phyloP scores from a whole-genome alignment of 352 stramenopile species.

The Phytophthora aleatoria region DNA sequence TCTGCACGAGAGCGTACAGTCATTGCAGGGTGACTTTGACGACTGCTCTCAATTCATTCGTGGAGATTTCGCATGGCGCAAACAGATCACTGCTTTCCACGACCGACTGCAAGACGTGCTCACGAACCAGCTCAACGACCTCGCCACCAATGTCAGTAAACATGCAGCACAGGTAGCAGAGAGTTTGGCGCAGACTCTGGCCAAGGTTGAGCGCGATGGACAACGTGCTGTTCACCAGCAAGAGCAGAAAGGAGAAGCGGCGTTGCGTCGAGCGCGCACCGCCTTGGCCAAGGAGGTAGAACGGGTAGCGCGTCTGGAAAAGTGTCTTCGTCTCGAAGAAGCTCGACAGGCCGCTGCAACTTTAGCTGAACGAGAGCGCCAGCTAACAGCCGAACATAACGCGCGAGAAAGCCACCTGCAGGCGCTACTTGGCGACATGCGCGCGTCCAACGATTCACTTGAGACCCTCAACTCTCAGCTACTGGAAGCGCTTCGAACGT shows the following conservation, averaged over 20 bases:
- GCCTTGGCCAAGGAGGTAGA: conserved; percentile 72
- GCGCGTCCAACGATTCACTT: conserved; percentile 49
- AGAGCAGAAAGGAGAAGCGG: conserved; percentile 53
- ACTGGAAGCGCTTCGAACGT: conserved; percentile 49
- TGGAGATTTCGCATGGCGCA: conserved; percentile 66
- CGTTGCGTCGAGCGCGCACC: conserved; percentile 51
- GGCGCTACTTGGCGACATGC: conserved; percentile 53
- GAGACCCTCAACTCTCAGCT: conserved; percentile 61
- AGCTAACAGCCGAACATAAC: conserved; percentile 48
- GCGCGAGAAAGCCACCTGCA: conserved; percentile 52
- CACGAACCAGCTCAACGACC: conserved; percentile 18
- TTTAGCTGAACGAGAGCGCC: conserved; percentile 49
- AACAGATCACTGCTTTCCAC: conserved; percentile 54
- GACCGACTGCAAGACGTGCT: conserved; percentile 54
- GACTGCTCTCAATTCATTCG: conserved; percentile 61
- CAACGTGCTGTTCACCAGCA: conserved; percentile 48
- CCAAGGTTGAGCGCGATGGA: conserved; percentile 34
- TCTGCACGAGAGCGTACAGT: conserved; percentile 38
- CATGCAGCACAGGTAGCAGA: conserved; percentile 40
- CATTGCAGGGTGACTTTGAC: conserved; percentile 58
- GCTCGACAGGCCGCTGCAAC: conserved; percentile 51
- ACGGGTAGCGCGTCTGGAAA: conserved; percentile 58
- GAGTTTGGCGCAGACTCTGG: conserved; percentile 47
- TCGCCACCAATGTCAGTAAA: conserved; percentile 31
- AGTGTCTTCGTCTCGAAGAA: conserved; percentile 68